phyloP scores from a whole-genome alignment of 2,329 filamentous ascomycete species.

The Tolypocladium guangdongense region DNA sequence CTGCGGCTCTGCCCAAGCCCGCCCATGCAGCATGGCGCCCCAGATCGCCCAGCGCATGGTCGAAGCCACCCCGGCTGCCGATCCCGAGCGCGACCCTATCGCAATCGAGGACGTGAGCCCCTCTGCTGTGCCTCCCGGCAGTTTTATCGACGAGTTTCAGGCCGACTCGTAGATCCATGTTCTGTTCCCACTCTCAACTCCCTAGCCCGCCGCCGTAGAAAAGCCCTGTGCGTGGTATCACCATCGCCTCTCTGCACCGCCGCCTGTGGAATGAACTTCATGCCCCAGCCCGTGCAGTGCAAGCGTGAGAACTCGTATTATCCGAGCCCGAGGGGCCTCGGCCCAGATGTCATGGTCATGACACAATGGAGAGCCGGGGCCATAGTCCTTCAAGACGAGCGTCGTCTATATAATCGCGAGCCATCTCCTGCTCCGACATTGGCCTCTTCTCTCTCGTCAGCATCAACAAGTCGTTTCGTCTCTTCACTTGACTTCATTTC shows the following conservation, averaged over 20 bases:
- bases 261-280: not conserved
- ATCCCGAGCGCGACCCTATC: not conserved
- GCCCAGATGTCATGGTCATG: not conserved
- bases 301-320: not conserved
- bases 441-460: not conserved
- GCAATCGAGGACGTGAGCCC: not conserved
- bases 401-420: not conserved
- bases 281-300: not conserved
- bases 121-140: not conserved
- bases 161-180: not conserved
- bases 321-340: not conserved
- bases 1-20: not conserved
- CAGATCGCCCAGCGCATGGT: not conserved
- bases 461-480: not conserved
- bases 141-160: not conserved
- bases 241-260: not conserved
- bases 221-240: not conserved
- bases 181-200: not conserved
- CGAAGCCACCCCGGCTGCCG: not conserved
- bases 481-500: not conserved
- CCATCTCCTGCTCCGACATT: not conserved
- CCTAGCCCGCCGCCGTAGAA: not conserved
- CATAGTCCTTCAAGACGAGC: not conserved
- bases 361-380: not conserved
- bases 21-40: not conserved